phyloP scores from a whole-genome alignment of 495 filamentous ascomycete species.

The Hypomontagnella submonticulosa region DNA sequence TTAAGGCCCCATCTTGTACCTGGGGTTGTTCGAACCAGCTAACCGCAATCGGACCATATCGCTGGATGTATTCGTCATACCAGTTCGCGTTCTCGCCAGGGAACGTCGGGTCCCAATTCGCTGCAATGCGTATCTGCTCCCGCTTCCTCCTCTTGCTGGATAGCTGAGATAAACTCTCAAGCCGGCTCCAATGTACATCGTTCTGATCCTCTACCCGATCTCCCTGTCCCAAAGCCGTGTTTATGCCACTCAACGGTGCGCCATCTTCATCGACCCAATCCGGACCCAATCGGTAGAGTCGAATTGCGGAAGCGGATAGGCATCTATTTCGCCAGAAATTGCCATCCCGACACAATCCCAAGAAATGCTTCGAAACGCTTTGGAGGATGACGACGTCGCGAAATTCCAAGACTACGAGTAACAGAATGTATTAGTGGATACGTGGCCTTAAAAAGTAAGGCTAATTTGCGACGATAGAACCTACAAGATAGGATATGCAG shows the following conservation, averaged over 20 bases:
- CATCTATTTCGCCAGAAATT: slow-evolving; percentile 79
- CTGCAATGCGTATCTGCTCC: slow-evolving; percentile 66
- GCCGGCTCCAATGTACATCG: slow-evolving; percentile 32
- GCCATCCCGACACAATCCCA: slow-evolving; percentile 77
- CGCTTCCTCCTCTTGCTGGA: slow-evolving; percentile 50
- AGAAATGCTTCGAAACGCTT: slow-evolving; percentile 73
- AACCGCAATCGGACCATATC: slow-evolving; percentile 76
- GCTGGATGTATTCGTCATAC: slow-evolving; percentile 89
- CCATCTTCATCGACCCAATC: slow-evolving; percentile 51
- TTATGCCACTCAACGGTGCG: slow-evolving; percentile 37
- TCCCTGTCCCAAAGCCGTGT: slow-evolving; percentile 53
- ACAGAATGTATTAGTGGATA: slow-evolving; percentile 11
- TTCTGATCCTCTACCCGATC: slow-evolving; percentile 42
- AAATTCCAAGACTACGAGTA: slow-evolving; percentile 70
- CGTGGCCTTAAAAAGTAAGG: neutral
- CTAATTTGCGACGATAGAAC: slow-evolving; percentile 41
- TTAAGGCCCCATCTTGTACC: slow-evolving; percentile 44
- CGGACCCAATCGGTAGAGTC: slow-evolving; percentile 47
- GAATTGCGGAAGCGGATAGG: slow-evolving; percentile 72
- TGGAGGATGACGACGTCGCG: slow-evolving; percentile 76
- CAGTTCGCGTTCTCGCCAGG: slow-evolving; percentile 75
- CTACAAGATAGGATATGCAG: slow-evolving; percentile 79
- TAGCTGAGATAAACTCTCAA: slow-evolving; percentile 29
- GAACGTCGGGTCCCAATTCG: slow-evolving; percentile 85
- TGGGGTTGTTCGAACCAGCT: slow-evolving; percentile 78